Evolutionary conservation across 192 early-diverging fungal species (phyloP), one percentile per base, ranked within the genome.

Genomic region (Obelidium mucronatum): DNA sequence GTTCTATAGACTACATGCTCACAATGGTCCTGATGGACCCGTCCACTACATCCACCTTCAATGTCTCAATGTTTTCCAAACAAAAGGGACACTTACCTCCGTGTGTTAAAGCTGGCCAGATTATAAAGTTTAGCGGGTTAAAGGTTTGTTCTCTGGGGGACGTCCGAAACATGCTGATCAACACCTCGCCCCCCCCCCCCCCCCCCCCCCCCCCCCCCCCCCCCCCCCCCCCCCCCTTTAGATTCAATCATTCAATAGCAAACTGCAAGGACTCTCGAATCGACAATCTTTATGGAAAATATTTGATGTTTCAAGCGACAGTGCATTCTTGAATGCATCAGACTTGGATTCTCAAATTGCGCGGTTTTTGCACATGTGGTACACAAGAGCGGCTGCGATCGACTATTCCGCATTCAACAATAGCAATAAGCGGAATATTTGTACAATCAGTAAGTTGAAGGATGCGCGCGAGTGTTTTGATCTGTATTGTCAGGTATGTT

Each of bases 1-100:
- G n/a, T n/a, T n/a, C n/a, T 52, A 52, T 24, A 60, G 58, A 60
- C 58, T 60, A 60, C 58, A 60, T 60, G 58, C 58, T 60, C 58
- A 33, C 58, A 0, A 33, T 60, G 58, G 24, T 34, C 24, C 26
- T 60, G 15, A 13, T 60, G 26, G 58, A 60, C 24, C 58, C 58
- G 24, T 19, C 58, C 0, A 13, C 58, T 13, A 26, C 8, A 26
- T 8, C 24, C 13, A 8, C 58, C 1, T 24, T 60, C 0, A 24
- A 26, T 34, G 33, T 60, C 13, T 31, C 24, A 26, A 60, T 60
- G 58, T 60, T 60, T 60, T 8, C 58, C 8, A 60, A 60, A 26
- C 8, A 6, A 13, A 33, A 13, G 6, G 24, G 24, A 33, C 6
- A 24, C 6, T 6, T 60, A 24, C 58, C 58, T 26, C 15, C 6